Evolutionary conservation across 345 rosid genomes (phyloP).

Genomic region (Bretschneidera sinensis): DNA sequence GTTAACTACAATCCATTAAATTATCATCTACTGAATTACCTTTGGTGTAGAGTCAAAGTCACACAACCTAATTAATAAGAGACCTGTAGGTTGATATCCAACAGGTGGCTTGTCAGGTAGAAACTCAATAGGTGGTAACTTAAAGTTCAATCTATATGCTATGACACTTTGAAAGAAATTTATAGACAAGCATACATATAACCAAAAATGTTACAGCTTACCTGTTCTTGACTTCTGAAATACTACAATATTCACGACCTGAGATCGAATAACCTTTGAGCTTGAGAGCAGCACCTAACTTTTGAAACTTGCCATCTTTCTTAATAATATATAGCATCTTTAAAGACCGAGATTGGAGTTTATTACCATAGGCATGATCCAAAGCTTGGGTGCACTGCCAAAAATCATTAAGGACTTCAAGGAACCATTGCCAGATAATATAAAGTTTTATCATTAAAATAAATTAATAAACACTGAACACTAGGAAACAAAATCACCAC

Average conservation of each 20-base stretch:
- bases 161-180: constrained; percentile 6
- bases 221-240: constrained; percentile 32
- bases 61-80: too few species aligned
- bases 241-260: constrained; percentile 13
- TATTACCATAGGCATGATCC: constrained; percentile 11
- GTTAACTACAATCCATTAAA: too few species aligned
- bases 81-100: too few species aligned
- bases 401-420: not conserved
- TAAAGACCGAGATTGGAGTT: constrained; percentile 9
- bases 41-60: too few species aligned
- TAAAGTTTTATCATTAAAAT: not conserved
- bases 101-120: too few species aligned
- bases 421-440: constrained; percentile 12
- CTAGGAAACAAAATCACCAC: not conserved
- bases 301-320: constrained; percentile 28
- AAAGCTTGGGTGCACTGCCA: constrained; percentile 31
- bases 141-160: too few species aligned
- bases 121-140: too few species aligned
- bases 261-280: constrained; percentile 35
- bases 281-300: constrained; percentile 35
- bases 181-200: constrained; percentile 1
- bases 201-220: constrained; percentile 12
- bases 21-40: too few species aligned
- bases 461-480: not conserved
- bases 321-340: constrained; percentile 37